These are phyloP conservation scores for Poa annua DNA, from an alignment of 176 grass and related monocot genomes.

Conservation along the genomic window DNA sequence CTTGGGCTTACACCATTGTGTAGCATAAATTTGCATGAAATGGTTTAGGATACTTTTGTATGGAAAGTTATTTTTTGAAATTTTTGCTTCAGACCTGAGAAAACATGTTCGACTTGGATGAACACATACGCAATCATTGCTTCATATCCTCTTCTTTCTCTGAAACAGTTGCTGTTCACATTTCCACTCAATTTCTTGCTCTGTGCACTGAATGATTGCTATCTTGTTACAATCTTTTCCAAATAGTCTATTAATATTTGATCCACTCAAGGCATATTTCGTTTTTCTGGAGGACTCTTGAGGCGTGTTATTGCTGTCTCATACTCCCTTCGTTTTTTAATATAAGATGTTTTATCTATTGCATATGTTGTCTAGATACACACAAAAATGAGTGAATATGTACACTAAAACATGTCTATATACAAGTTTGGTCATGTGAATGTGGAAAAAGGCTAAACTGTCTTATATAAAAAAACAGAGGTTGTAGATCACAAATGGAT, in stretches of 20 bases:
- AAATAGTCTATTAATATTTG: conserved; percentile 6
- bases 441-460: too few relatives aligned
- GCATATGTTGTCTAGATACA: too few relatives aligned
- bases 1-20: background rate
- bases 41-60: background rate
- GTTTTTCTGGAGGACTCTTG: background rate
- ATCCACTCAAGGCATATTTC: background rate
- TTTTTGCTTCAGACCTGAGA: conserved; percentile 8
- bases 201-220: conserved; percentile 18
- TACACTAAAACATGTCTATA: too few relatives aligned
- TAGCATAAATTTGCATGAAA: conserved; percentile 16
- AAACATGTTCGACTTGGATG: conserved; percentile 3
- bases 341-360: too few relatives aligned
- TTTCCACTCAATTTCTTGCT: conserved; percentile 4
- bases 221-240: background rate
- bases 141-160: background rate
- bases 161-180: background rate
- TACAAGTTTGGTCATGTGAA: too few relatives aligned
- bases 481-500: background rate
- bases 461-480: too few relatives aligned
- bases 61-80: conserved; percentile 17
- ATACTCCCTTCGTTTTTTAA: too few relatives aligned
- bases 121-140: background rate
- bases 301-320: conserved; percentile 30
- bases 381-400: too few relatives aligned